phyloP scores from a whole-genome alignment of 371 early-diverging fungal genomes.

The Mortierella sp. region DNA sequence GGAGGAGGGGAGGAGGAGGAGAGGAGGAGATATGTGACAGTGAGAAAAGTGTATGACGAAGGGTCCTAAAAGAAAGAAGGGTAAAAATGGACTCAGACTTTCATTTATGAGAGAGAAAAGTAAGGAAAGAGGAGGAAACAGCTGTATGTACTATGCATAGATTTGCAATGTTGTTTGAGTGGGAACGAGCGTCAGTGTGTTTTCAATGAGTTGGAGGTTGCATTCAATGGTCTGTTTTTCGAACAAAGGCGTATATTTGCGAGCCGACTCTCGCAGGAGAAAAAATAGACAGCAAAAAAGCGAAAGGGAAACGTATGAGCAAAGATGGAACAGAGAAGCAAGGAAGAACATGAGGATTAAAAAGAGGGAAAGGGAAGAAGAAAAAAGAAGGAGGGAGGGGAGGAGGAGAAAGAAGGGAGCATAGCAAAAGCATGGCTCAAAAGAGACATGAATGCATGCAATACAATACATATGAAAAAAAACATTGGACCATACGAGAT shows the following conservation, averaged over 20 bases:
- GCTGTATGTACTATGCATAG: neutral
- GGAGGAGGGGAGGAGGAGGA: neutral
- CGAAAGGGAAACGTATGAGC: neutral
- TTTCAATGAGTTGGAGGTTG: neutral
- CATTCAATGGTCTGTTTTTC: constrained; percentile 10
- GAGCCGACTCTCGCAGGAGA: too few relatives aligned
- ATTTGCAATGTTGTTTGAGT: neutral
- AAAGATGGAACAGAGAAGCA: neutral
- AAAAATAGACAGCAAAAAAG: neutral
- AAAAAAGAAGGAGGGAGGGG: neutral
- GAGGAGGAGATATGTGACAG: neutral
- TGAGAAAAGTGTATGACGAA: neutral
- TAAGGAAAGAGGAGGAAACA: too few relatives aligned
- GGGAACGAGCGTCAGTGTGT: neutral
- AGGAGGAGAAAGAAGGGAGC: neutral
- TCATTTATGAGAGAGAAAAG: neutral
- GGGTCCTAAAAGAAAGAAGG: neutral
- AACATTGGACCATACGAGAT: too few relatives aligned
- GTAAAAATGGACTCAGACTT: neutral
- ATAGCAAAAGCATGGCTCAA: neutral
- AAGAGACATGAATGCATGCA: too few relatives aligned
- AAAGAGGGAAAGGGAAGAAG: neutral
- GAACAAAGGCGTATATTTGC: neutral
- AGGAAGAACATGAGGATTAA: neutral
- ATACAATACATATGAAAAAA: too few relatives aligned